These are phyloP conservation scores for Crithidia sp. DNA, from an alignment of 208 protist genomes.

Conservation along the genomic window DNA sequence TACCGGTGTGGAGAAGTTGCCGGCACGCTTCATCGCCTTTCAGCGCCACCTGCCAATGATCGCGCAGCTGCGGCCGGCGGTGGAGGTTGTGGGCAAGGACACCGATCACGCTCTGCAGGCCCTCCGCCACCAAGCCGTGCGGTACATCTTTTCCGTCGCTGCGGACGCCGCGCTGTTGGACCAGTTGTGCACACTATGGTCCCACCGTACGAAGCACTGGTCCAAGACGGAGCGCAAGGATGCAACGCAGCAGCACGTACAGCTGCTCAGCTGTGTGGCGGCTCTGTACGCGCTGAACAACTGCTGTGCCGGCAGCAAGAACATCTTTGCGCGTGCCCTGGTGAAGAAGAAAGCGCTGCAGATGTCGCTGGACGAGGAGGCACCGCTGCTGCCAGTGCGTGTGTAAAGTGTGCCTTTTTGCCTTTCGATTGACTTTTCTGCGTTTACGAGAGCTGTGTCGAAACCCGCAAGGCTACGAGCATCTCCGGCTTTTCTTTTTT, in stretches of 20 bases:
- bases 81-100: conserved; percentile 40
- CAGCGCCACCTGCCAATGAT: conserved; percentile 60
- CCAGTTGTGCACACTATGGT: conserved; percentile 54
- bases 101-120: conserved; percentile 42
- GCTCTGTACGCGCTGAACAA: conserved; percentile 65
- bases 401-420: not conserved
- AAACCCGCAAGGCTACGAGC: not conserved
- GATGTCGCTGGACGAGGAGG: conserved; percentile 21
- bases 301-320: conserved; percentile 35
- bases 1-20: conserved; percentile 31
- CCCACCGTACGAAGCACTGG: conserved; percentile 40
- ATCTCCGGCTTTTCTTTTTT: too few species aligned
- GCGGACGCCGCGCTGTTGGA: conserved; percentile 59
- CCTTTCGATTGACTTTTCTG: too few species aligned
- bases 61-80: conserved; percentile 50
- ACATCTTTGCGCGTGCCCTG: conserved; percentile 43
- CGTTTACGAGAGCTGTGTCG: not conserved
- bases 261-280: conserved; percentile 45
- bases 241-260: conserved; percentile 15
- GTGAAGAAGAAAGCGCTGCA: conserved; percentile 36
- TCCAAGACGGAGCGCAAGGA: conserved; percentile 40
- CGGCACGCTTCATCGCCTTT: conserved; percentile 50
- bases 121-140: conserved; percentile 64
- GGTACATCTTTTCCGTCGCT: conserved; percentile 55
- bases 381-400: conserved; percentile 46